Base-by-base conservation (phyloP, 176 grass and related monocot genomes). In the Metroxylon sagu region DNA sequence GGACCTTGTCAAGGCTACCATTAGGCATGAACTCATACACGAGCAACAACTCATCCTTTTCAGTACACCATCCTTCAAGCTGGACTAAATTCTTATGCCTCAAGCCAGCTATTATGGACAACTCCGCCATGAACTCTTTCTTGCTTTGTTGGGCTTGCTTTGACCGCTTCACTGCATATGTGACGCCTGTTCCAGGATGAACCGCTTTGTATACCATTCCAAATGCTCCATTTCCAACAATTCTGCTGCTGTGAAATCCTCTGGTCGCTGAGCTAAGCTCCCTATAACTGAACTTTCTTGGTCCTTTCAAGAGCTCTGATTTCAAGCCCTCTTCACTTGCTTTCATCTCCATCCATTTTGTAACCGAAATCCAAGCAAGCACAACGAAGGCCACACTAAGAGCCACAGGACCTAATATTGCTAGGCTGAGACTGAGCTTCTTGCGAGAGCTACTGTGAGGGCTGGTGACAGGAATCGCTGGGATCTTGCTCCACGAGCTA, bases 1-100 rank as follows among this genome's bases (percentile, higher is more conserved):
- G 81, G 19, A 74, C 58, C 74, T 64, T 85, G 69, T 96, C 91
- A 7, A 95, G 80, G 73, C 86, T 95, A 18, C 90, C 86, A 59
- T 95, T 83, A 17, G 86, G 80, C 90, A 95, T 95, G 71, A 89
- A 95, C 81, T 95, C 83, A 50, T 87, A 95, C 5, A 95, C 90
- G 8, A 95, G 80, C 35, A 90, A 66, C 26, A 96, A 49, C 68
- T 96, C 87, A 10, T 79, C 80, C 50, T 80, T 87, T 0, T 88
- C 87, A 26, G 84, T 75, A 65, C 92, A 96, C 86, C 92, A 96
- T 5, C 86, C 91, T 49, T 88, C 80, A 0, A 90, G 80, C 71
- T 85, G 92, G n/a, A 90, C 80, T 1, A 96, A 54, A 65, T 96
- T 96, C 79, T 90, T 90, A 78, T 90, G 92, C 2, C 92, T 77